phyloP scores from a whole-genome alignment of 2,329 filamentous ascomycete species.

The Chrysosporium keratinophilum region DNA sequence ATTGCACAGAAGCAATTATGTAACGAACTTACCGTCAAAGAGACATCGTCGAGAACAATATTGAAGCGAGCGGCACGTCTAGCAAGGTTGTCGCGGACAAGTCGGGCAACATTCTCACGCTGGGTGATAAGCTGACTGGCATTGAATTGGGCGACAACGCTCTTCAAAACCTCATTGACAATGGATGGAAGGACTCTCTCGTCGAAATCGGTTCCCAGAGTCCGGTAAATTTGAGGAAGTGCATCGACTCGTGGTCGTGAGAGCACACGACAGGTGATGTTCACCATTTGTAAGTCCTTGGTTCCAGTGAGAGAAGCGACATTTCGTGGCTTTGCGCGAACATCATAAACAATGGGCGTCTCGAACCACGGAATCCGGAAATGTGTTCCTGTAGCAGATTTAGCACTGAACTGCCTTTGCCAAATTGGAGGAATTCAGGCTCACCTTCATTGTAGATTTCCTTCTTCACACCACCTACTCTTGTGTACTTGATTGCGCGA shows the following conservation, averaged over 20 bases:
- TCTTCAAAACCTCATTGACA: conserved; percentile 97
- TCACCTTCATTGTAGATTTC: conserved; percentile 93
- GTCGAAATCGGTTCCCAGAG: conserved; percentile 89
- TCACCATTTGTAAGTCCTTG: conserved; percentile 99
- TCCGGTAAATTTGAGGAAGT: conserved; percentile 93
- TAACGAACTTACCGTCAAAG: conserved; percentile 61
- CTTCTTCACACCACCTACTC: conserved; percentile 82
- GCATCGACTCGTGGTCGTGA: conserved; percentile 79
- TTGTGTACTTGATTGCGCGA: conserved; percentile 95
- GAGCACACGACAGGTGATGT: conserved; percentile 98
- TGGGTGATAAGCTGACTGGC: conserved; percentile 97
- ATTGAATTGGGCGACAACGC: conserved; percentile 97
- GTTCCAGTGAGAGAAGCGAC: conserved; percentile 95
- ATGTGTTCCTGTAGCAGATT: conserved; percentile 60
- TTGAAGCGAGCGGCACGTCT: conserved; percentile 90
- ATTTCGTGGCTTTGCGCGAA: conserved; percentile 92
- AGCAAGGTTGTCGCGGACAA: conserved; percentile 88
- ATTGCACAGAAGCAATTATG: neutral
- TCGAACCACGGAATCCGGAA: conserved; percentile 94
- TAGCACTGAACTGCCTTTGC: neutral
- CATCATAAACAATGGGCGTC: conserved; percentile 92
- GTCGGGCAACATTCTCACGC: conserved; percentile 85
- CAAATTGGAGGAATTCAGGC: neutral
- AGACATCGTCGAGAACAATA: conserved; percentile 94
- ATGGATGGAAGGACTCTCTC: conserved; percentile 94